Percentiles rank a stretch among this genome's conserved stretches.
Conservation (phyloP, 1,284 basidiomycete genomes). For the Cutaneotrichosporon sp. region DNA sequence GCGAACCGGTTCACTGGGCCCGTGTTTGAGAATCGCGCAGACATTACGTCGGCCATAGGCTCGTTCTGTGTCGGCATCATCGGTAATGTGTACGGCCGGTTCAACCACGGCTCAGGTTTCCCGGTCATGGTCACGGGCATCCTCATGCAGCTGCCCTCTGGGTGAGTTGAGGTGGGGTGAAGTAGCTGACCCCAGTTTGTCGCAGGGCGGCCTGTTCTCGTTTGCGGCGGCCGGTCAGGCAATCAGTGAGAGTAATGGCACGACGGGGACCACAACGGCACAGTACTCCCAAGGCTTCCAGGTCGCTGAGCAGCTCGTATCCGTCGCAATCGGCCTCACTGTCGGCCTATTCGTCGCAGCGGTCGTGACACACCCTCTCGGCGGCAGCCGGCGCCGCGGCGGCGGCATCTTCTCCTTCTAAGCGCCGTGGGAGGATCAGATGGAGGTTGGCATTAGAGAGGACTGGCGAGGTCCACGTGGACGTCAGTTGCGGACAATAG, state of each 20-base stretch:
- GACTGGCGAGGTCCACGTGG: too few species aligned
- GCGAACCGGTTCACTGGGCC: constrained; percentile 70
- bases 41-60: constrained; percentile 72
- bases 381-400: constrained; percentile 53
- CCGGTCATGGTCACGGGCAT: constrained; percentile 64
- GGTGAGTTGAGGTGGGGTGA: background rate
- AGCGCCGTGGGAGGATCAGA: background rate
- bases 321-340: constrained; percentile 56
- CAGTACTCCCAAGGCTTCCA: constrained; percentile 56
- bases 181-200: constrained; percentile 53
- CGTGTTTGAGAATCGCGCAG: constrained; percentile 68
- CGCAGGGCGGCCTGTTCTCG: constrained; percentile 62
- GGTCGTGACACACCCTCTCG: constrained; percentile 56
- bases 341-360: constrained; percentile 65
- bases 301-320: constrained; percentile 54
- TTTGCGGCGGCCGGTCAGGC: constrained; percentile 27
- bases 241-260: constrained; percentile 5
- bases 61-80: constrained; percentile 78
- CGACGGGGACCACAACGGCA: constrained; percentile 13
- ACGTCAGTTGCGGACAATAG: background rate
- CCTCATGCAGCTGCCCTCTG: constrained; percentile 82
- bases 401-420: constrained; percentile 55
- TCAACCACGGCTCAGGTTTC: constrained; percentile 43
- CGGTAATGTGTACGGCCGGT: constrained; percentile 75
- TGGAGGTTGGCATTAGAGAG: background rate